Conservation (phyloP, 345 rosid species). For the Salix viminalis region DNA sequence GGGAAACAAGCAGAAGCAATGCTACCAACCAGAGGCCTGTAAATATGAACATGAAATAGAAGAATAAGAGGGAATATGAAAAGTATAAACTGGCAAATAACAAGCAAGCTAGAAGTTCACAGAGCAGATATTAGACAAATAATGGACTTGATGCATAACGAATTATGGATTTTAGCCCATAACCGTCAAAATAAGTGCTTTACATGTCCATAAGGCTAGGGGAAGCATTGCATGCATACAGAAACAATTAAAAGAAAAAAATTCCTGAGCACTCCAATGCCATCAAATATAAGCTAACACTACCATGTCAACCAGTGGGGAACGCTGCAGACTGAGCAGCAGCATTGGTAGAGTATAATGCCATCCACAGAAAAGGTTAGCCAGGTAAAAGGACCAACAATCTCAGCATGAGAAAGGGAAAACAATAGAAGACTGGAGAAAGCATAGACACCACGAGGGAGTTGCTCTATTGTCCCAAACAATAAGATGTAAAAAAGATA, state of each 20-base stretch:
- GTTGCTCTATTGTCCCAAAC: neutral
- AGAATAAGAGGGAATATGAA: neutral
- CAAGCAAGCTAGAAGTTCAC: neutral
- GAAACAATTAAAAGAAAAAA: neutral
- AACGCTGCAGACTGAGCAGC: neutral
- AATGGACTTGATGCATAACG: neutral
- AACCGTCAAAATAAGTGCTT: neutral
- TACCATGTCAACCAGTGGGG: neutral
- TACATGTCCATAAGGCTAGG: neutral
- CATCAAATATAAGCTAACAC: neutral
- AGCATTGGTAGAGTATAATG: neutral
- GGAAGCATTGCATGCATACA: neutral
- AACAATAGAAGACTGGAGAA: neutral
- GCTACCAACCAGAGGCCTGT: conserved; percentile 76
- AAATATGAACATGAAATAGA: conserved; percentile 7
- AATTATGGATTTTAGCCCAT: neutral
- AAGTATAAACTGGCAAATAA: no score
- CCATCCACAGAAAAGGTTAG: neutral
- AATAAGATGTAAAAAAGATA: neutral
- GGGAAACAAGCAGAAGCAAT: conserved; percentile 44
- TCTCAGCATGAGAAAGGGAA: neutral
- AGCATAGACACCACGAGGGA: neutral
- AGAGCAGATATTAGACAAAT: neutral
- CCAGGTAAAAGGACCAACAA: neutral
- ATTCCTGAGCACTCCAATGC: no score